Evolutionary conservation across 768 basidiomycete species (phyloP).

Genomic region (Leccinum broughii): DNA sequence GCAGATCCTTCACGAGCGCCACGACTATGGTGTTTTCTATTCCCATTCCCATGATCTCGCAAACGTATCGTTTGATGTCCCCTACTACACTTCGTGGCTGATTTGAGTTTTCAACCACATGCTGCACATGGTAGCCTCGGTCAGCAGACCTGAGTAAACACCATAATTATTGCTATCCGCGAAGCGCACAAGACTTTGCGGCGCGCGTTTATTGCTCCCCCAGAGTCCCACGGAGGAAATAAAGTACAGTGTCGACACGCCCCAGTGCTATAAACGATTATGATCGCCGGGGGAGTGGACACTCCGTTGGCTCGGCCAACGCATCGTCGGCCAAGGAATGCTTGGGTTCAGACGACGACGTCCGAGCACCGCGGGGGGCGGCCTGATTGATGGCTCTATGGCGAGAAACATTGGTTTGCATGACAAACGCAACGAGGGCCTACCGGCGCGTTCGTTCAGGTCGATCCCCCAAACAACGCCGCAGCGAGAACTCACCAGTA

Average conservation of each 20-base stretch:
- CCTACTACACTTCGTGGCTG: neutral
- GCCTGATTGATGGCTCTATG: constrained; percentile 32
- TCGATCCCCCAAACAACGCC: neutral
- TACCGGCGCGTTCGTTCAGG: constrained; percentile 13
- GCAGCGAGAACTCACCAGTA: constrained; percentile 42
- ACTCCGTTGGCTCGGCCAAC: constrained; percentile 19
- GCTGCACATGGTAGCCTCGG: neutral
- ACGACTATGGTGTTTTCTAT: neutral
- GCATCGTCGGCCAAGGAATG: constrained; percentile 20
- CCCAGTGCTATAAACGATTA: neutral
- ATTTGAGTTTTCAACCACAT: neutral
- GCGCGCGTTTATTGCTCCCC: neutral
- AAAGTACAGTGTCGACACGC: neutral
- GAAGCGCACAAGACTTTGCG: neutral
- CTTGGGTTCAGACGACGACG: constrained; percentile 4
- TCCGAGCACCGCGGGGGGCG: constrained; percentile 5
- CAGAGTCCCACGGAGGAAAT: neutral
- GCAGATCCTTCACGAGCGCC: neutral
- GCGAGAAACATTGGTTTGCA: constrained; percentile 34
- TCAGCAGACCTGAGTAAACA: neutral
- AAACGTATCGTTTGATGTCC: neutral
- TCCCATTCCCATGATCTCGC: neutral
- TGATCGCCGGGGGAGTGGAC: constrained; percentile 1
- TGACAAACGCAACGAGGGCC: constrained; percentile 37
- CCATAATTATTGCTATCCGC: neutral